A percentile compares a stretch with the other conserved stretches of the same genome.
Conservation (phyloP, 768 basidiomycete genomes). For the Termitomyces sp. region DNA sequence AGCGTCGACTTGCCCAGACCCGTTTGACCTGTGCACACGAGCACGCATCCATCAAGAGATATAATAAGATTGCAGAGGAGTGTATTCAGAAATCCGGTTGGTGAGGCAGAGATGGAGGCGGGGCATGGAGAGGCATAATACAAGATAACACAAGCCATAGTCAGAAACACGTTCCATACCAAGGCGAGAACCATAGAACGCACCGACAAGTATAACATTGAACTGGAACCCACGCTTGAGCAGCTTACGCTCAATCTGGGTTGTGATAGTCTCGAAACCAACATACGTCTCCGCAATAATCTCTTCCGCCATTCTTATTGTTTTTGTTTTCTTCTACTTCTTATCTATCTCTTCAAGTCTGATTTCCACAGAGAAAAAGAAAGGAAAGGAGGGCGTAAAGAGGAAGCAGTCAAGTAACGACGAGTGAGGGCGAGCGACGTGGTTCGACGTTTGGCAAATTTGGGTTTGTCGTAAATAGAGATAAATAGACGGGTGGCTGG, state of each 20-base stretch:
- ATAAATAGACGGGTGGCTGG: slow-evolving; percentile 14
- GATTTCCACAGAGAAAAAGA: background rate
- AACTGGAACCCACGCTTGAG: slow-evolving; percentile 99
- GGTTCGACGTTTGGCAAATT: slow-evolving; percentile 15
- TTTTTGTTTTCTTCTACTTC: background rate
- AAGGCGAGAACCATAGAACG: slow-evolving; percentile 23
- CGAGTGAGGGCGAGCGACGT: slow-evolving; percentile 10
- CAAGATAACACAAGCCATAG: background rate
- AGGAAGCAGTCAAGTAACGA: slow-evolving; percentile 1
- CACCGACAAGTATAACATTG: slow-evolving; percentile 96
- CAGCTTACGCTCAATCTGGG: slow-evolving; percentile 98
- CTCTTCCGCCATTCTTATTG: slow-evolving; percentile 43
- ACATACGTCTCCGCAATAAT: slow-evolving; percentile 92
- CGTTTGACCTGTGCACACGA: slow-evolving; percentile 68
- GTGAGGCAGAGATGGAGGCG: background rate
- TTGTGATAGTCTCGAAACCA: slow-evolving; percentile 96
- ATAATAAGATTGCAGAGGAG: too few species aligned
- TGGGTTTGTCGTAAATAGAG: slow-evolving; percentile 12
- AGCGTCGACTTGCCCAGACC: slow-evolving; percentile 98
- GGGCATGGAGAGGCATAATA: background rate
- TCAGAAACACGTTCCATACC: background rate
- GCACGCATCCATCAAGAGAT: background rate
- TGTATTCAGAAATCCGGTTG: background rate
- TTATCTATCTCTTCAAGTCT: background rate
- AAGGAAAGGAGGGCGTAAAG: background rate